Conservation (phyloP, 164 flowering plant species). For the Dillenia turbinata region DNA sequence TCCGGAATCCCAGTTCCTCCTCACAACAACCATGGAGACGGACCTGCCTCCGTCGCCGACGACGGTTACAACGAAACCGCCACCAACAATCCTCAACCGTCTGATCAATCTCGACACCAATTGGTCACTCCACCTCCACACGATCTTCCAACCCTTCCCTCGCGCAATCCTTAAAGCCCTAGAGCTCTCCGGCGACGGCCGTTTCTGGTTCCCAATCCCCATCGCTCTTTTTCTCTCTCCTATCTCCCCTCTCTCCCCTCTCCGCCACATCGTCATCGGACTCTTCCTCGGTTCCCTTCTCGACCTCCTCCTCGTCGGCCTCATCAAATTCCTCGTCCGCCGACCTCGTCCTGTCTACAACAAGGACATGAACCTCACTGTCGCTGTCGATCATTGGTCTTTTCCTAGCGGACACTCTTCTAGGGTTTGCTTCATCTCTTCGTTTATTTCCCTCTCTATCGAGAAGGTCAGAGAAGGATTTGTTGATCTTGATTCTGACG, state of each 20-base stretch:
- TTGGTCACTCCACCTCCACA: constrained; percentile 54
- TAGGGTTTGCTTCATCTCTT: constrained; percentile 64
- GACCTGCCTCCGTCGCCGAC: too few relatives aligned
- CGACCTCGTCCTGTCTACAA: constrained; percentile 81
- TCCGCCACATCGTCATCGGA: constrained; percentile 22
- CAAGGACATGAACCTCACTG: constrained; percentile 50
- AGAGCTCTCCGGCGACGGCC: constrained; percentile 85
- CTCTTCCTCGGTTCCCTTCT: constrained; percentile 51
- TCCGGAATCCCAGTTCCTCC: too few relatives aligned
- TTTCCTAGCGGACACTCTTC: constrained; percentile 92
- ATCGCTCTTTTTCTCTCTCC: constrained; percentile 39
- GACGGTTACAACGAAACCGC: too few relatives aligned
- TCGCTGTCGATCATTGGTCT: constrained; percentile 78
- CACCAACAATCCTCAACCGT: constrained; percentile 22
- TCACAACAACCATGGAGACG: too few relatives aligned
- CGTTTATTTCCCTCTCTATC: constrained; percentile 29
- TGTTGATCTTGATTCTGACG: constrained; percentile 10
- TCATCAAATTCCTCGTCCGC: constrained; percentile 44
- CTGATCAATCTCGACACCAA: constrained; percentile 39
- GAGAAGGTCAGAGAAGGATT: constrained; percentile 14
- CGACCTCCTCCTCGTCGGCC: constrained; percentile 60
- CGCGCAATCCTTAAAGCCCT: constrained; percentile 42
- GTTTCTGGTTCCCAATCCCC: constrained; percentile 59
- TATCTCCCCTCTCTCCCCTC: constrained; percentile 17
- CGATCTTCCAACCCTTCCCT: constrained; percentile 41